A percentile compares a stretch with the other conserved stretches of the same genome.
These are phyloP conservation scores for Microcera coccophila DNA, from an alignment of 2,329 filamentous ascomycete genomes.

Conservation along the genomic window DNA sequence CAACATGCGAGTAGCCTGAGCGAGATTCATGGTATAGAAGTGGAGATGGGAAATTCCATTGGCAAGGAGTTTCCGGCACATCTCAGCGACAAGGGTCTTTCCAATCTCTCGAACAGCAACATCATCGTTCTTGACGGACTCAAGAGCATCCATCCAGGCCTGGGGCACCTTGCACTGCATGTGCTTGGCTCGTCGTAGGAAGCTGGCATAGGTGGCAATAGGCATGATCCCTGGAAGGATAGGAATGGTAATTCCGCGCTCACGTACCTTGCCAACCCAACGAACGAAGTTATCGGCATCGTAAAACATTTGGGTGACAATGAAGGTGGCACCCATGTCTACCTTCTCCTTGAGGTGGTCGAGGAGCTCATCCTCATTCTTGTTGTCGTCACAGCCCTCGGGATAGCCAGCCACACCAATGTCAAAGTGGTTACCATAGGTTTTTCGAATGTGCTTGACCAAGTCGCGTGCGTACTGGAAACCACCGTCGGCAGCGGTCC, in stretches of 20 bases:
- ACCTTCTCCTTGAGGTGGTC: constrained; percentile 97
- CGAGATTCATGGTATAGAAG: constrained; percentile 99
- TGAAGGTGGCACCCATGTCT: constrained; percentile 86
- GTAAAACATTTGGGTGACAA: constrained; percentile 99
- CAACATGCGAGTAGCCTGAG: constrained; percentile 88
- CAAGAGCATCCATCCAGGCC: constrained; percentile 74
- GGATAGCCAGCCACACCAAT: constrained; percentile 97
- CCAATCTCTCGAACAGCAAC: constrained; percentile 86
- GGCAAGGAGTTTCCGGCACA: constrained; percentile 82
- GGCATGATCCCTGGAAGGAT: constrained; percentile 84
- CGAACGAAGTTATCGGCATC: constrained; percentile 91
- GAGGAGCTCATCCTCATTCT: constrained; percentile 77
- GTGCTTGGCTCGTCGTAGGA: constrained; percentile 84
- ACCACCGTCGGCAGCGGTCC: constrained; percentile 80
- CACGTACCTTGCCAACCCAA: constrained; percentile 85
- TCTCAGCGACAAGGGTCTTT: constrained; percentile 77
- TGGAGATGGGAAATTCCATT: constrained; percentile 85
- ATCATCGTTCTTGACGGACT: constrained; percentile 96
- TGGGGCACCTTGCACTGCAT: constrained; percentile 81
- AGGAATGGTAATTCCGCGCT: constrained; percentile 75
- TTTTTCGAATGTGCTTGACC: constrained; percentile 74
- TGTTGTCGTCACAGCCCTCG: constrained; percentile 91
- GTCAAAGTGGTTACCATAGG: constrained; percentile 75
- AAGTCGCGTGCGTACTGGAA: constrained; percentile 93
- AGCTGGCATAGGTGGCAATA: constrained; percentile 92